Evolutionary conservation across 306 rosid species (phyloP), one percentile per base, ranked within the genome.

Genomic region (Cicer pinnatifidum): DNA sequence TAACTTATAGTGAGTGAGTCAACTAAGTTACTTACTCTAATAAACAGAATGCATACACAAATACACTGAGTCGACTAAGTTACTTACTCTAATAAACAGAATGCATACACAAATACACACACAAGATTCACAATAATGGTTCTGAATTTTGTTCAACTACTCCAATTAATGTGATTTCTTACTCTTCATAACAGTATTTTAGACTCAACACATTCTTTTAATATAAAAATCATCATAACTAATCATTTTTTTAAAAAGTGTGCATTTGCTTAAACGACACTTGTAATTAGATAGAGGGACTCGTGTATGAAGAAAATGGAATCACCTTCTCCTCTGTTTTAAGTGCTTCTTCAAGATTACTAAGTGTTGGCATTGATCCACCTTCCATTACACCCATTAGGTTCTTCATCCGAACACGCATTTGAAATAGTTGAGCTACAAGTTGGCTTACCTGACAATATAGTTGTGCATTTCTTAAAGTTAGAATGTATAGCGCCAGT

Each of bases 351-450:
- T 94, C 89, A 9, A 94, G 96, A 85, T 88, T 90, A 85, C 85
- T 87, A 79, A 90, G 84, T 58, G 92, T 79, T 76, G 99, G 96
- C 56, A 94, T 67, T 46, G 96, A 87, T 79, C 95, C 95, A 17
- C 96, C 89, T 85, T 91, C 86, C 99, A 94, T 94, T 65, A 78
- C 91, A 74, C 96, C 95, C 96, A 94, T 87, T 77, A 94, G 78
- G 43, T 91, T 91, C 84, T 94, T 91, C 99, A 91, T 91, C 3
- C 93, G 95, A 77, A 87, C 96, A 11, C 97, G 91, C 97, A 91
- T 91, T 87, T 94, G 97, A 83, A 94, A 94, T 73, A 94, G 89
- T 73, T 94, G 97, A 71, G 95, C 96, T 6, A 91, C 93, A 35
- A 91, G 85, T 85, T 89, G 97, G 84, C 89, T 89, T 86, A 94